Evolutionary conservation across 768 basidiomycete genomes (phyloP).

Genomic region (Suillus subluteus): DNA sequence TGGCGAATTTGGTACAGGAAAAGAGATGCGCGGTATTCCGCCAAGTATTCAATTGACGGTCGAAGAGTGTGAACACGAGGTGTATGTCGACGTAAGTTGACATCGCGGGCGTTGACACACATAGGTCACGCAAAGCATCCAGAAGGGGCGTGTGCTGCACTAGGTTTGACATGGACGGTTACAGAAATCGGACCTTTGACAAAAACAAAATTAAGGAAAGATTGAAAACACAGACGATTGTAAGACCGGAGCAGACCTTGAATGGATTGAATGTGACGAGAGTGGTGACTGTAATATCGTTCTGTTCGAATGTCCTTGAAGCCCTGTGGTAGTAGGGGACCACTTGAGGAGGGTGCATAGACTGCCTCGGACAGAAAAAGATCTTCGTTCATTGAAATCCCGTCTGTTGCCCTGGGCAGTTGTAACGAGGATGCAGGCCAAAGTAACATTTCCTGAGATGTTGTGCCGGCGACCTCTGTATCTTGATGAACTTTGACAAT

Average conservation of each 20-base stretch:
- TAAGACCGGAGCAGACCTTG: slow-evolving; percentile 44
- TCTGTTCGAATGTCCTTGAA: slow-evolving; percentile 50
- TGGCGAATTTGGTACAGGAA: slow-evolving; percentile 44
- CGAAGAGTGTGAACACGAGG: slow-evolving; percentile 79
- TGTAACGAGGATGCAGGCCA: slow-evolving; percentile 20
- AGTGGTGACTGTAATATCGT: slow-evolving; percentile 86
- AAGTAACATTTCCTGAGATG: slow-evolving; percentile 10
- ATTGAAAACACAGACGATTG: background rate
- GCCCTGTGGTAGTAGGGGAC: slow-evolving; percentile 84
- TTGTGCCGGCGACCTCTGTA: slow-evolving; percentile 7
- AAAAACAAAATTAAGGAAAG: background rate
- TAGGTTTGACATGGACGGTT: slow-evolving; percentile 67
- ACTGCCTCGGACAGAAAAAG: slow-evolving; percentile 67
- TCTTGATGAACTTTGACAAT: background rate
- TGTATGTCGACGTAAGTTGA: slow-evolving; percentile 79
- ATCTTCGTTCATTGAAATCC: slow-evolving; percentile 34
- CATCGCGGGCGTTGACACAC: slow-evolving; percentile 69
- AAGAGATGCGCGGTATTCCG: slow-evolving; percentile 77
- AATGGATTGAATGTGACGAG: slow-evolving; percentile 82
- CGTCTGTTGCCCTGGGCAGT: slow-evolving; percentile 12
- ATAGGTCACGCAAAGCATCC: slow-evolving; percentile 64
- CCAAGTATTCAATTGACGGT: slow-evolving; percentile 90
- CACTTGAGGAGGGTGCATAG: slow-evolving; percentile 65
- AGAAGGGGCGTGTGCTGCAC: slow-evolving; percentile 50
- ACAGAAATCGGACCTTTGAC: slow-evolving; percentile 79